Percentiles rank a stretch among this genome's conserved stretches.
Evolutionary conservation across 208 protist genomes (phyloP).

Genomic region (Acanthamoeba castellanii): DNA sequence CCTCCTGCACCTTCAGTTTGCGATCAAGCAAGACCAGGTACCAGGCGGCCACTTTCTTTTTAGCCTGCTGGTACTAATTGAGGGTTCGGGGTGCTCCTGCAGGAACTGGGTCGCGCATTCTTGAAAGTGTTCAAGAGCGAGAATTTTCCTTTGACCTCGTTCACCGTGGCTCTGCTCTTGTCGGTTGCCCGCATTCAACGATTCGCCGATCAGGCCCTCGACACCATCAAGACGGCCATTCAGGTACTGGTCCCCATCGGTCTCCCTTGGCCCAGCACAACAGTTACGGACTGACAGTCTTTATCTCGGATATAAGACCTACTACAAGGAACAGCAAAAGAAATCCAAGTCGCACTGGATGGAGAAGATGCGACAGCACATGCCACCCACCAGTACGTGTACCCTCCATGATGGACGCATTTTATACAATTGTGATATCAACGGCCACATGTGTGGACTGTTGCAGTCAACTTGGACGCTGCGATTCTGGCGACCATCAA

Average conservation of each 20-base stretch:
- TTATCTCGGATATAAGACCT: not conserved
- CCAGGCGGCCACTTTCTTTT: not conserved
- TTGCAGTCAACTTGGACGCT: conserved; percentile 43
- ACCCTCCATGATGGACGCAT: not conserved
- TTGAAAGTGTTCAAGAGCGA: conserved; percentile 73
- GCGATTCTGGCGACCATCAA: conserved; percentile 52
- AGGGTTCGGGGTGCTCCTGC: too few species aligned
- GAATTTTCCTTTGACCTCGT: conserved; percentile 67
- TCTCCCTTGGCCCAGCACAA: not conserved
- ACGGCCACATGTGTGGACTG: too few species aligned
- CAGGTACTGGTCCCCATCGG: not conserved
- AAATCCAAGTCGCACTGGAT: conserved; percentile 60
- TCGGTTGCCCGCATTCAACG: conserved; percentile 69
- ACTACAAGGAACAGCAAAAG: conserved; percentile 67
- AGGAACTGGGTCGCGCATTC: conserved; percentile 63
- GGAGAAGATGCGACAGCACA: conserved; percentile 56
- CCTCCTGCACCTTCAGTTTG: conserved; percentile 69
- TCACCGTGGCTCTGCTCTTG: conserved; percentile 62
- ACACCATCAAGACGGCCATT: conserved; percentile 72
- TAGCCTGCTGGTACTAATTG: not conserved
- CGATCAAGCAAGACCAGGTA: conserved; percentile 74
- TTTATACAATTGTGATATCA: not conserved
- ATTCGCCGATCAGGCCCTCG: conserved; percentile 65
- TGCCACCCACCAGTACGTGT: conserved; percentile 34
- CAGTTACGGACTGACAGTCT: not conserved